Evolutionary conservation across 2,329 filamentous ascomycete species (phyloP).

Genomic region (Chaetomium sp.): DNA sequence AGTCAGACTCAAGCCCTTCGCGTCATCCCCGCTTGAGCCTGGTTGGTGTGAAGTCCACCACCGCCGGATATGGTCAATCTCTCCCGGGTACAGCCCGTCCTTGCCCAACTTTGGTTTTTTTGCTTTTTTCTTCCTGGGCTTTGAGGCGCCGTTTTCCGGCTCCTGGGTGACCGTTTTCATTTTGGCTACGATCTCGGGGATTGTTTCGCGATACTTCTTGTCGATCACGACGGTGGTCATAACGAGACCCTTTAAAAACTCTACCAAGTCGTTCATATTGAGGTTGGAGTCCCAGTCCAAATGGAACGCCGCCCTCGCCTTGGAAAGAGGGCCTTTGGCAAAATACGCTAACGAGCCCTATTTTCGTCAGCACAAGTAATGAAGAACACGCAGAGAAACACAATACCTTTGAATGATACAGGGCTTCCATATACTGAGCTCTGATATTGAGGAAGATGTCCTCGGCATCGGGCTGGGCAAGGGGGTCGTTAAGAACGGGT

Average conservation of each 20-base stretch:
- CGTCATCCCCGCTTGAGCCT: constrained; percentile 50
- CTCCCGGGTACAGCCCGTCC: constrained; percentile 67
- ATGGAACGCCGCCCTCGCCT: constrained; percentile 71
- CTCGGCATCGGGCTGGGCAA: constrained; percentile 48
- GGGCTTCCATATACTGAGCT: constrained; percentile 59
- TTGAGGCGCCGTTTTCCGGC: constrained; percentile 51
- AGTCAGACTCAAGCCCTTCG: constrained; percentile 50
- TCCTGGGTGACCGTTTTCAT: constrained; percentile 60
- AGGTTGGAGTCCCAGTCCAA: constrained; percentile 62
- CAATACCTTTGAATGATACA: constrained; percentile 65
- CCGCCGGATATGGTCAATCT: constrained; percentile 63
- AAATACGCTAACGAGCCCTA: constrained; percentile 81
- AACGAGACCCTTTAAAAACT: constrained; percentile 70
- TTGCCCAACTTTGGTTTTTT: constrained; percentile 69
- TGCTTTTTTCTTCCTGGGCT: constrained; percentile 54
- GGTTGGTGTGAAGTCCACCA: constrained; percentile 71
- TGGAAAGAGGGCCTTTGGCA: constrained; percentile 77
- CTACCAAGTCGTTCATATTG: constrained; percentile 64
- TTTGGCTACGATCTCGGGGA: constrained; percentile 62
- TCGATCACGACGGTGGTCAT: constrained; percentile 69
- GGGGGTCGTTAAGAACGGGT: constrained; percentile 33
- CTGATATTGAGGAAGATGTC: constrained; percentile 61
- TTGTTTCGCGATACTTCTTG: constrained; percentile 75
- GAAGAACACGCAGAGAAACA: constrained; percentile 31
- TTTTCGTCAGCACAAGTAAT: constrained; percentile 25